Conservation (phyloP, 2,329 filamentous ascomycete species). For the Pseudogymnoascus pannorum region DNA sequence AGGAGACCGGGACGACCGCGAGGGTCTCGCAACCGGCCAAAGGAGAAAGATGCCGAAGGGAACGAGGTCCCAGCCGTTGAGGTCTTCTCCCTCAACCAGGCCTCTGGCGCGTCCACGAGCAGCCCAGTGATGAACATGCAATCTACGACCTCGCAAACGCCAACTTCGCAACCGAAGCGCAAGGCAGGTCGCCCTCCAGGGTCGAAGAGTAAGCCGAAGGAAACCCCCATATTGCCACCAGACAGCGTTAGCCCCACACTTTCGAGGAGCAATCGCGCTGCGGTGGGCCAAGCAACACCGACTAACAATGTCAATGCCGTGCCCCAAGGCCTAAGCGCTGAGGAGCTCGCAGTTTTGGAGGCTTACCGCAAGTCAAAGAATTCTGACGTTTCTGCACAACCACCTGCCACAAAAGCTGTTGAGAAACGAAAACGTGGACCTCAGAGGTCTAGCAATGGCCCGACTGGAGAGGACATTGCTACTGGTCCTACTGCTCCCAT, state of each 20-base stretch:
- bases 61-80: neutral
- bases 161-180: neutral
- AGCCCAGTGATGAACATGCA: neutral
- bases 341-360: constrained; percentile 28
- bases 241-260: neutral
- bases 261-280: neutral
- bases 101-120: neutral
- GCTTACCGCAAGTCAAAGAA: constrained; percentile 22
- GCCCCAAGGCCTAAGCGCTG: constrained; percentile 23
- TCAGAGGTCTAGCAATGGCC: neutral
- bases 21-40: constrained; percentile 44
- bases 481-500: neutral
- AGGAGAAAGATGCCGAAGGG: constrained; percentile 23
- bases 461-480: neutral
- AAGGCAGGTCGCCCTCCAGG: neutral
- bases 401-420: neutral
- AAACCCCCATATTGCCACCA: neutral
- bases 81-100: neutral
- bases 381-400: constrained; percentile 12
- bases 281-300: neutral
- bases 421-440: constrained; percentile 9
- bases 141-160: neutral
- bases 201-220: neutral
- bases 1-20: constrained; percentile 39
- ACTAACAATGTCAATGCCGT: neutral